Percentiles rank a stretch among this genome's conserved stretches.
These are phyloP conservation scores for Amyloporia xantha DNA, from an alignment of 768 basidiomycete genomes.

Conservation along the genomic window DNA sequence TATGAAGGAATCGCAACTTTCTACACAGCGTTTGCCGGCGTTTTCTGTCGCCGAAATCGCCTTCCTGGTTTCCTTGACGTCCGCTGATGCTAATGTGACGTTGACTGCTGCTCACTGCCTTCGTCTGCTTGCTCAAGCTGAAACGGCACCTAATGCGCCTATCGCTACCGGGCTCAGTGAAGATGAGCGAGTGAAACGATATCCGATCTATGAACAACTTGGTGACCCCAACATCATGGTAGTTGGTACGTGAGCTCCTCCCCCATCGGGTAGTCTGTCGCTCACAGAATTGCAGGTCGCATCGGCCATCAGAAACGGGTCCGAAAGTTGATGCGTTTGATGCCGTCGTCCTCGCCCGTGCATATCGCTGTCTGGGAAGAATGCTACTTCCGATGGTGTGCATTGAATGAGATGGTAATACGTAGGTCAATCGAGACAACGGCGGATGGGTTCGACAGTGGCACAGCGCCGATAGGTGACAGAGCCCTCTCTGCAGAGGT, in stretches of 20 bases:
- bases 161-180: conserved; percentile 43
- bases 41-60: conserved; percentile 69
- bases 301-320: conserved; percentile 76
- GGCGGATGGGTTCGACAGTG: conserved; percentile 22
- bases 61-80: conserved; percentile 64
- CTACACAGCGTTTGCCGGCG: conserved; percentile 49
- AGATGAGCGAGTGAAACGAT: conserved; percentile 60
- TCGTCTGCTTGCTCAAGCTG: conserved; percentile 60
- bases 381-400: conserved; percentile 69
- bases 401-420: conserved; percentile 53
- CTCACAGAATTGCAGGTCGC: conserved; percentile 43
- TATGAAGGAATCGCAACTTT: conserved; percentile 43
- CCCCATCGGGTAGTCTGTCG: neutral
- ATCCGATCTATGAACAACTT: conserved; percentile 70
- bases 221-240: conserved; percentile 69
- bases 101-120: conserved; percentile 63
- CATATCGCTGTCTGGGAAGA: conserved; percentile 81
- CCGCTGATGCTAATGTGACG: conserved; percentile 60
- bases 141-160: conserved; percentile 55
- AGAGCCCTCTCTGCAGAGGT: conserved; percentile 35
- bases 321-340: conserved; percentile 58
- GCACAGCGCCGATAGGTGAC: conserved; percentile 28
- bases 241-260: conserved; percentile 45
- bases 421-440: conserved; percentile 26
- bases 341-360: conserved; percentile 57